phyloP scores from a whole-genome alignment of 2,329 filamentous ascomycete genomes.

The Fusarium caatingaense region DNA sequence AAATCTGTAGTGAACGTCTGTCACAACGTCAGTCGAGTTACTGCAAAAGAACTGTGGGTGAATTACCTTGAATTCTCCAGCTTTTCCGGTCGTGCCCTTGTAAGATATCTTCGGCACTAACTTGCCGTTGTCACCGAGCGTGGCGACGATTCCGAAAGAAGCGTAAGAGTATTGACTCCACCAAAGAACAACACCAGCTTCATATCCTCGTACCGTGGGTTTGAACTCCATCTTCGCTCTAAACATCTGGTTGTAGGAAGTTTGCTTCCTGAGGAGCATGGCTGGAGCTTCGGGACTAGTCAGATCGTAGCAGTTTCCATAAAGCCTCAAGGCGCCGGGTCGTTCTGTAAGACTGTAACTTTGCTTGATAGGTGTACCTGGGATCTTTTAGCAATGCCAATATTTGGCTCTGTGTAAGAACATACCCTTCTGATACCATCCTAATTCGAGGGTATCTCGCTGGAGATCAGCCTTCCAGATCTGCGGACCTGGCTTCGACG shows the following conservation, averaged over 20 bases:
- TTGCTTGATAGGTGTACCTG: slow-evolving; percentile 41
- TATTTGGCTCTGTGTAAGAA: accelerated
- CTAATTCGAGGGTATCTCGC: slow-evolving; percentile 28
- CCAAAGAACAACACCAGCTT: slow-evolving; percentile 66
- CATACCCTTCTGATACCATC: slow-evolving; percentile 46
- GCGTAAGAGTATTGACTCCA: slow-evolving; percentile 61
- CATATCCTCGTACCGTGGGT: slow-evolving; percentile 56
- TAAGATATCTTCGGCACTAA: neutral
- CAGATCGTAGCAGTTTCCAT: slow-evolving; percentile 64
- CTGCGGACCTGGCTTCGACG: neutral
- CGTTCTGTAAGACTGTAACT: slow-evolving; percentile 60
- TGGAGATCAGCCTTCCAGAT: slow-evolving; percentile 36
- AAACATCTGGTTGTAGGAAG: slow-evolving; percentile 56
- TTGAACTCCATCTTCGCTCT: slow-evolving; percentile 58
- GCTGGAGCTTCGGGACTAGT: slow-evolving; percentile 62
- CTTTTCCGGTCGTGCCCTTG: slow-evolving; percentile 7
- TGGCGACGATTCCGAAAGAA: slow-evolving; percentile 42
- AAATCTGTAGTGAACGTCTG: neutral
- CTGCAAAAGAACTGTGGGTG: accelerated
- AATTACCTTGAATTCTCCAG: slow-evolving; percentile 24
- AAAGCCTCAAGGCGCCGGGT: slow-evolving; percentile 58
- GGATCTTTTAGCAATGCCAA: neutral
- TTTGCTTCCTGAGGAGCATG: slow-evolving; percentile 66
- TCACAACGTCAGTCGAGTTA: neutral
- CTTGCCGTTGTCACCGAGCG: neutral